phyloP scores from a whole-genome alignment of 805 yeast genomes.

The Barnettozyma wickerhamii region DNA sequence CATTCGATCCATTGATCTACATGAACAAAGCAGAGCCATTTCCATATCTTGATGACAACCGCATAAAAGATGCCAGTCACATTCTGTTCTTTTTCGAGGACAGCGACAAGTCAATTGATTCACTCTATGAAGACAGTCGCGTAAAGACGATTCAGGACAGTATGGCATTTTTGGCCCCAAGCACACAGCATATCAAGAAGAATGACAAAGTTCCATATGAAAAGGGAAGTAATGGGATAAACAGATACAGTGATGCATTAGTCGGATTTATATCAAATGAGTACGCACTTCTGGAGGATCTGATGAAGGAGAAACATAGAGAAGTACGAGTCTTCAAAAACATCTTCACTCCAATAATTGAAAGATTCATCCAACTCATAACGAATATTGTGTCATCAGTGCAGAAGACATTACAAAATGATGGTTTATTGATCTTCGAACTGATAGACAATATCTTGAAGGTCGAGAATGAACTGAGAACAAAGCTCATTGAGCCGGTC shows the following conservation, averaged over 20 bases:
- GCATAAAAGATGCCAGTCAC: conserved; percentile 33
- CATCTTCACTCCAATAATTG: conserved; percentile 32
- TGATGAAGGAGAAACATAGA: conserved; percentile 31
- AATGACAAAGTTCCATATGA: conserved; percentile 48
- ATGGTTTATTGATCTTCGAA: conserved; percentile 55
- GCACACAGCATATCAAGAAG: conserved; percentile 36
- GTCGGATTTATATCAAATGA: conserved; percentile 47
- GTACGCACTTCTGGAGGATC: conserved; percentile 39
- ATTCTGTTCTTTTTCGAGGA: conserved; percentile 44
- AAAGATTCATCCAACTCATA: conserved; percentile 36
- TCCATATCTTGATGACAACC: conserved; percentile 34
- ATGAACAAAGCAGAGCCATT: conserved; percentile 37
- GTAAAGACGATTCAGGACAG: conserved; percentile 36
- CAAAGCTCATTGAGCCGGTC: conserved; percentile 28
- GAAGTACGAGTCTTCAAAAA: conserved; percentile 28
- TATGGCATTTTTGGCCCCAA: conserved; percentile 42
- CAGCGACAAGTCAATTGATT: conserved; percentile 26
- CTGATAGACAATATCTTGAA: conserved; percentile 44
- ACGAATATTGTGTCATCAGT: conserved; percentile 36
- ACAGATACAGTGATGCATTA: conserved; percentile 48
- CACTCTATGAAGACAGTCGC: conserved; percentile 39
- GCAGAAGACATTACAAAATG: conserved; percentile 38
- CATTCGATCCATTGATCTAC: conserved; percentile 42
- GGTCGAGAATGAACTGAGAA: conserved; percentile 22
- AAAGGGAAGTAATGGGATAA: conserved; percentile 57